A percentile compares a stretch with the other conserved stretches of the same genome.
phyloP scores from a whole-genome alignment of 169 alveolate species.

The Plasmodium ovale region DNA sequence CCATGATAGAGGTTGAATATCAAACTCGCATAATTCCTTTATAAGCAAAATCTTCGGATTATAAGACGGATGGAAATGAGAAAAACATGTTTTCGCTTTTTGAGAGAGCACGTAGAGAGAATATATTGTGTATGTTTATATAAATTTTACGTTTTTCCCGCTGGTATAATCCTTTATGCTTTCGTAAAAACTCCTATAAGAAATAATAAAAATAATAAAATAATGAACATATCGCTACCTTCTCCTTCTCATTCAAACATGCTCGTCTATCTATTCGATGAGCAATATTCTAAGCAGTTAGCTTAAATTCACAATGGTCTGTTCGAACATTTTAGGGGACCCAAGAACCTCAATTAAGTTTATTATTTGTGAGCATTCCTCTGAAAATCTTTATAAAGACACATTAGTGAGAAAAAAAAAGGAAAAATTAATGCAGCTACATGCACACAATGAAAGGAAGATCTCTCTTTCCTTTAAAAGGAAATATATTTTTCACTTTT shows the following conservation, averaged over 20 bases:
- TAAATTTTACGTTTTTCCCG: conserved; percentile 41
- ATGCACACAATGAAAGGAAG: not conserved
- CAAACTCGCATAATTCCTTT: conserved; percentile 48
- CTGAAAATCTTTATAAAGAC: conserved; percentile 28
- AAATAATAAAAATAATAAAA: not conserved
- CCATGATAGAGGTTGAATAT: conserved; percentile 62
- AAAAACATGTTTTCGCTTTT: not conserved
- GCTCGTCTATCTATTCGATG: too few species aligned
- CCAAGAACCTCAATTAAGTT: conserved; percentile 73
- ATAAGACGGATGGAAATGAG: not conserved
- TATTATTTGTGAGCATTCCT: conserved; percentile 75
- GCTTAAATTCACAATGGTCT: not conserved
- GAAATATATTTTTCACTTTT: not conserved
- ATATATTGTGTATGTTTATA: not conserved
- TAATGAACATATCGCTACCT: not conserved
- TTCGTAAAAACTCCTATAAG: conserved; percentile 66
- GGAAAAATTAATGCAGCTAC: not conserved
- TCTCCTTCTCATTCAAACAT: not conserved
- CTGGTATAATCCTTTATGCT: conserved; percentile 45
- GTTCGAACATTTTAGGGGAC: conserved; percentile 48
- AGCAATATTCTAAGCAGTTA: too few species aligned
- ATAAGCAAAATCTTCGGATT: conserved; percentile 7
- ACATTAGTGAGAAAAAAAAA: not conserved
- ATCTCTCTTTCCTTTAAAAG: not conserved
- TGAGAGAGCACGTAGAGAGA: not conserved